Base-by-base conservation (phyloP, 306 rosid genomes). In the Crataegus laevigata region DNA sequence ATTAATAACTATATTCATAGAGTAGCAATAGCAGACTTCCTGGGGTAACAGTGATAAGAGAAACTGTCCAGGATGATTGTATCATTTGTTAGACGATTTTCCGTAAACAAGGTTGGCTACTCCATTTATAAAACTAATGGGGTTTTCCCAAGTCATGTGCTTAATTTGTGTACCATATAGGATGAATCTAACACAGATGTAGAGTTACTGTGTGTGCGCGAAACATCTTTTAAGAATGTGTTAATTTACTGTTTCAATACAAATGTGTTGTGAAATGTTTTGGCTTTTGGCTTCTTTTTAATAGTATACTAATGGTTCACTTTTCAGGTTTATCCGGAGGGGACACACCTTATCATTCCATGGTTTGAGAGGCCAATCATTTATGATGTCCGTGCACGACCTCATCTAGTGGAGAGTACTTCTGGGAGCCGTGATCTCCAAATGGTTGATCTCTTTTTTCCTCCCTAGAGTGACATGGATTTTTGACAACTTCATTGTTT, bases 351-450 rank as follows among this genome's bases (percentile, higher is more conserved):
- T 36, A 77, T 91, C 32, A 76, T 91, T 73, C 98, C 98, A 3
- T 94, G 97, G 97, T 88, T 94, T 82, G 98, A 94, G 90, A 88
- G 97, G 80, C 96, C 98, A 7, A 84, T 94, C 47, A 94, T 94
- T 76, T 94, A 91, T 64, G 98, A 91, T 86, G 98, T 94, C 54
- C 98, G 98, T 29, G 94, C 96, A 11, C 88, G 91, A 74, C 97
- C 98, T 30, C 96, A 88, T 81, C 79, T 91, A n/a, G 92, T 91
- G 61, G 98, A 94, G 88, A 91, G 97, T 73, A 87, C 96, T 13
- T 88, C 98, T 14, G 97, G 97, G n/a, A 94, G 98, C 73, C 96
- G 91, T 76, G 98, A 94, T 69, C 94, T 94, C 51, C 97, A 94
- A 79, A 94, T 91, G 98, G 97, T 91, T 54, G 68, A 60, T 81